Percentiles rank a stretch among this genome's conserved stretches.
These are phyloP conservation scores for Entomophthora muscae DNA, from an alignment of 371 early-diverging fungal species.

Conservation along the genomic window DNA sequence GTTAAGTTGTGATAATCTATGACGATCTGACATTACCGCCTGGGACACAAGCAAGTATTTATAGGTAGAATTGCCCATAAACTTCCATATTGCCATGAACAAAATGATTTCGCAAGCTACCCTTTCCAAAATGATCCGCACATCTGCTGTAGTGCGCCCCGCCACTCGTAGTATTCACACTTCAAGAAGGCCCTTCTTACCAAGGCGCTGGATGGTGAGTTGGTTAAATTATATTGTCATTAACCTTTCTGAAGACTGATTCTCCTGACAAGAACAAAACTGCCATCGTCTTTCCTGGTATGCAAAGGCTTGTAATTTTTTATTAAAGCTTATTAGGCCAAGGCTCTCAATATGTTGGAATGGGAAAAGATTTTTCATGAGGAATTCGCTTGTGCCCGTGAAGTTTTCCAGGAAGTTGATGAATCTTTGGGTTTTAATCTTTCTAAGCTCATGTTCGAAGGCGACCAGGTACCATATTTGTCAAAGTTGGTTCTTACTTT, in stretches of 20 bases:
- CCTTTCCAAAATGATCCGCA: too few relatives aligned
- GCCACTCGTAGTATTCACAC: too few relatives aligned
- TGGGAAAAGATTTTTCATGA: constrained; percentile 82
- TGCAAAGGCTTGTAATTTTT: too few relatives aligned
- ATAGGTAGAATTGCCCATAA: too few relatives aligned
- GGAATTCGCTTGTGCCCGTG: constrained; percentile 48
- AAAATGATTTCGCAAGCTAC: too few relatives aligned
- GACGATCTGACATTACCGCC: too few relatives aligned
- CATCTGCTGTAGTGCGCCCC: too few relatives aligned
- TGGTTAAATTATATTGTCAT: not conserved
- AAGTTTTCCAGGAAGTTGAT: constrained; percentile 77
- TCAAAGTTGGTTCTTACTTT: not conserved
- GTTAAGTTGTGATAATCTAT: too few relatives aligned
- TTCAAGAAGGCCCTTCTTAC: not conserved
- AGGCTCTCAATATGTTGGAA: constrained; percentile 78
- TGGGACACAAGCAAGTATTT: too few relatives aligned
- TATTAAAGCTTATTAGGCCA: constrained; percentile 44
- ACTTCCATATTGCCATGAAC: too few relatives aligned
- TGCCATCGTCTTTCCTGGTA: constrained; percentile 1
- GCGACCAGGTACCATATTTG: constrained; percentile 26
- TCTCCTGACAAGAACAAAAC: not conserved
- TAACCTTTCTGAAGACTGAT: not conserved
- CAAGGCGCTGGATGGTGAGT: not conserved
- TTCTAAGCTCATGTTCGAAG: constrained; percentile 66
- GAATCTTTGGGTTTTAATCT: constrained; percentile 52